Percentiles rank a stretch among this genome's conserved stretches.
phyloP scores from a whole-genome alignment of 2,329 filamentous ascomycete genomes.

The Aschersonia sp. region DNA sequence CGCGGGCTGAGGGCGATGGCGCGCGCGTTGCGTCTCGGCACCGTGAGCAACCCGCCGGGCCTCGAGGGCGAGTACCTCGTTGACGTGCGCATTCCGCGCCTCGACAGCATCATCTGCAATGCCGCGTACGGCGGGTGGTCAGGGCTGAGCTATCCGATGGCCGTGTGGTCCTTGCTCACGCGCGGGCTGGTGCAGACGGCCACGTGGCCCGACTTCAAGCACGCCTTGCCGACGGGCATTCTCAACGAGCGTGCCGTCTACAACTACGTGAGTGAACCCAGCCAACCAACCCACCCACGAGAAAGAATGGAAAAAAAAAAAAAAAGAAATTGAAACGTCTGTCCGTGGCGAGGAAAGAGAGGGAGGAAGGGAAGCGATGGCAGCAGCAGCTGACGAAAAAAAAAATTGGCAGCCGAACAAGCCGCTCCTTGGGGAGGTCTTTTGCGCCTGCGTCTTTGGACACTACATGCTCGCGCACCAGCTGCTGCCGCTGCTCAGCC shows the following conservation, averaged over 20 bases:
- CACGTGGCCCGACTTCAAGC: constrained; percentile 70
- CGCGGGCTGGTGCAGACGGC: constrained; percentile 48
- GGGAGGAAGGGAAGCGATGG: too few relatives aligned
- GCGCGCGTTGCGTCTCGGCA: constrained; percentile 27
- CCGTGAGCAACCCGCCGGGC: constrained; percentile 29
- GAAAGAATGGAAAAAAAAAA: neutral
- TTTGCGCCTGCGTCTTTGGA: constrained; percentile 86
- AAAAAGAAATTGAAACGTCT: neutral
- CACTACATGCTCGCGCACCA: constrained; percentile 83
- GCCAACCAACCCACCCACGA: neutral
- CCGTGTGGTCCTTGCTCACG: constrained; percentile 39
- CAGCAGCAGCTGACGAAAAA: neutral
- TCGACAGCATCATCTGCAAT: constrained; percentile 74
- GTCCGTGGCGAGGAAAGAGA: too few relatives aligned
- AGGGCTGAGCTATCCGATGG: constrained; percentile 55
- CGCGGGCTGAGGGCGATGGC: constrained; percentile 33
- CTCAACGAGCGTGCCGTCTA: constrained; percentile 23
- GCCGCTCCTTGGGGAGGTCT: constrained; percentile 62
- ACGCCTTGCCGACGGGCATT: constrained; percentile 33
- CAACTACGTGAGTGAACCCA: constrained; percentile 15
- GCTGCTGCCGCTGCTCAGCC: constrained; percentile 57
- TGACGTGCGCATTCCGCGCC: constrained; percentile 43
- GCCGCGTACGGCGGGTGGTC: constrained; percentile 80
- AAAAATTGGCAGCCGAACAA: constrained; percentile 26
- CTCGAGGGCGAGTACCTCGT: constrained; percentile 20